phyloP scores from a whole-genome alignment of 352 stramenopile genomes.

The Phytophthora idaei region DNA sequence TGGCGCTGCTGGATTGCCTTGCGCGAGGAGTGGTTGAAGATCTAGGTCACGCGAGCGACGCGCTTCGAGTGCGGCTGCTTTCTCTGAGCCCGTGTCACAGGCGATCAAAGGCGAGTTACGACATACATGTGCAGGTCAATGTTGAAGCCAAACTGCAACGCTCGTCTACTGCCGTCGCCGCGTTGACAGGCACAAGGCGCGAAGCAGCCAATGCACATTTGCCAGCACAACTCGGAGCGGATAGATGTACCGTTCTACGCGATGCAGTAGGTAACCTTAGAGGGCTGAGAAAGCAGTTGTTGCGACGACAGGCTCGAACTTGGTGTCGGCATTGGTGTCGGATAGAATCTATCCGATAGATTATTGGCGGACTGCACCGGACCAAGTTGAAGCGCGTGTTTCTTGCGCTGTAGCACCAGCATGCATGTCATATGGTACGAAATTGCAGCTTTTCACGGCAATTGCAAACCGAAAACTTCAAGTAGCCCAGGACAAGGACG shows the following conservation, averaged over 20 bases:
- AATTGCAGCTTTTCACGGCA: too few species aligned
- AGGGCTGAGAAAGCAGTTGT: constrained; percentile 3
- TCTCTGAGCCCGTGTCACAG: constrained; percentile 8
- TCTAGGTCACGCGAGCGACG: background rate
- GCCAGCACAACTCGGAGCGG: too few species aligned
- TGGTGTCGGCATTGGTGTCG: too few species aligned
- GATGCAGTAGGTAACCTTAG: background rate
- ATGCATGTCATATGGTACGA: too few species aligned
- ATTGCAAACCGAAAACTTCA: too few species aligned
- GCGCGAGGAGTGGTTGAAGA: constrained; percentile 3
- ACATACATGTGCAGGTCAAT: background rate
- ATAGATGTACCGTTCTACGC: background rate
- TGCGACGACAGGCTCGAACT: background rate
- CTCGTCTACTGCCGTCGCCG: constrained; percentile 10
- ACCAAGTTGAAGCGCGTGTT: too few species aligned
- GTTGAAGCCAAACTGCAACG: constrained; percentile 6
- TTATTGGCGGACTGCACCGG: too few species aligned
- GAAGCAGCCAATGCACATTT: constrained; percentile 10
- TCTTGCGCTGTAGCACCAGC: too few species aligned
- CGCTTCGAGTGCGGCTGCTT: constrained; percentile 12
- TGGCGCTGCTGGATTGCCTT: constrained; percentile 7
- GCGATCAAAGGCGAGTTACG: background rate
- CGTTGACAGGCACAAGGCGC: constrained; percentile 3
- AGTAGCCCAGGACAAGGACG: too few species aligned
- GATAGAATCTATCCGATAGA: too few species aligned